Conservation (phyloP, 192 early-diverging fungal genomes). For the Podila verticillata region DNA sequence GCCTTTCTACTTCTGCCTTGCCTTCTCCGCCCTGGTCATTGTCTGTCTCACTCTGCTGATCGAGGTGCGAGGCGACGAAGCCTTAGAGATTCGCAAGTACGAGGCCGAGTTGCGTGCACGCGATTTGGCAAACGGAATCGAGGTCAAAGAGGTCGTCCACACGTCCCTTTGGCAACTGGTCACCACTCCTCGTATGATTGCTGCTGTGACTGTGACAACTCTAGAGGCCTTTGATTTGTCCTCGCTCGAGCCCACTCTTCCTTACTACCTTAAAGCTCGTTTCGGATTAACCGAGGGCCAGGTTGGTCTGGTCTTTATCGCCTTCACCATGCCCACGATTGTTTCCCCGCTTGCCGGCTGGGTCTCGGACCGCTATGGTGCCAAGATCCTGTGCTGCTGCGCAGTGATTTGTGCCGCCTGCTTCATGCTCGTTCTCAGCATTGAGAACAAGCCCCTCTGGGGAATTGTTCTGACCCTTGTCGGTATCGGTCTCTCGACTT, state of each 20-base stretch:
- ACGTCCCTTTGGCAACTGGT: slow-evolving; percentile 53
- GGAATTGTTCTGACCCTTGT: slow-evolving; percentile 32
- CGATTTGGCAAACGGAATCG: slow-evolving; percentile 11
- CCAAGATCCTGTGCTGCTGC: slow-evolving; percentile 51
- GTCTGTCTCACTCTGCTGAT: slow-evolving; percentile 61
- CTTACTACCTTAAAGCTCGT: slow-evolving; percentile 58
- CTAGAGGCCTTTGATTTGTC: slow-evolving; percentile 35
- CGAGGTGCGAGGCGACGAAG: slow-evolving; percentile 59
- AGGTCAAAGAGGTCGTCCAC: background rate
- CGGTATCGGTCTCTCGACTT: slow-evolving; percentile 39
- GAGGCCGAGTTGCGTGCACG: slow-evolving; percentile 32
- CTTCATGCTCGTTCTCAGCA: slow-evolving; percentile 52
- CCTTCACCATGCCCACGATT: slow-evolving; percentile 76
- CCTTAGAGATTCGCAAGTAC: slow-evolving; percentile 17
- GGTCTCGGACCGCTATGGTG: slow-evolving; percentile 61
- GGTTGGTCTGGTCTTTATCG: slow-evolving; percentile 74
- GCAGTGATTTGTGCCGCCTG: slow-evolving; percentile 55
- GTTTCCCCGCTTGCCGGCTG: slow-evolving; percentile 69
- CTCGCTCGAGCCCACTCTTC: slow-evolving; percentile 63
- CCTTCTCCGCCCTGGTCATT: slow-evolving; percentile 65
- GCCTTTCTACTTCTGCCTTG: slow-evolving; percentile 76
- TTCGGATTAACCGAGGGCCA: slow-evolving; percentile 54
- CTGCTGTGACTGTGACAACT: slow-evolving; percentile 31
- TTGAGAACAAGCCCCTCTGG: slow-evolving; percentile 45
- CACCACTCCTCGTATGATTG: slow-evolving; percentile 54